Percentiles rank a stretch among this genome's conserved stretches.
phyloP scores from a whole-genome alignment of 768 basidiomycete species.

The Mycena alexandri region DNA sequence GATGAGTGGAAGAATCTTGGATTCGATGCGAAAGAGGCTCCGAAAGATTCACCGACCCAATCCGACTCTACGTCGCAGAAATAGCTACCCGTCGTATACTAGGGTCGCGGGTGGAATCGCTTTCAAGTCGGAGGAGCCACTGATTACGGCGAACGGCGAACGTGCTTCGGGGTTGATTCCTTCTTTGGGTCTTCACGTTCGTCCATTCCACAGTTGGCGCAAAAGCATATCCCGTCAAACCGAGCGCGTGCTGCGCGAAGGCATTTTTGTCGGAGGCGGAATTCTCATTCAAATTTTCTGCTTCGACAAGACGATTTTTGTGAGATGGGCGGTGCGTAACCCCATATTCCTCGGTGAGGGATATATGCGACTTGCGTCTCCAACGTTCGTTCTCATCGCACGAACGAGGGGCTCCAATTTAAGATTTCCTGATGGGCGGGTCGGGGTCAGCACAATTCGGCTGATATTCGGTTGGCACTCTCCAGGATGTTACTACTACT shows the following conservation, averaged over 20 bases:
- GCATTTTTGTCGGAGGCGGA: not conserved
- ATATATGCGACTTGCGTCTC: not conserved
- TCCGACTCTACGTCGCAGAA: slow-evolving; percentile 19
- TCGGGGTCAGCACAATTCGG: not conserved
- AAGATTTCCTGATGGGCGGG: slow-evolving; percentile 21
- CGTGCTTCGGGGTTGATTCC: slow-evolving; percentile 1
- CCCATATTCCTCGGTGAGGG: not conserved
- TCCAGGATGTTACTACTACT: slow-evolving; percentile 21
- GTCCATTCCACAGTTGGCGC: not conserved
- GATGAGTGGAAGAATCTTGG: slow-evolving; percentile 92
- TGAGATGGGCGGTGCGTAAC: not conserved
- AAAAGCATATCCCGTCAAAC: slow-evolving; percentile 1
- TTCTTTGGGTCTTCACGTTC: slow-evolving; percentile 23
- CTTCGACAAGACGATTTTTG: not conserved
- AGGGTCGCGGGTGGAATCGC: slow-evolving; percentile 3
- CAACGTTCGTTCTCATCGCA: slow-evolving; percentile 32
- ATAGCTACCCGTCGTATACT: slow-evolving; percentile 12
- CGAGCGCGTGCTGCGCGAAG: not conserved
- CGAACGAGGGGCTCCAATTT: slow-evolving; percentile 23
- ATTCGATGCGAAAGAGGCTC: slow-evolving; percentile 64
- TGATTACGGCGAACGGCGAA: slow-evolving; percentile 6
- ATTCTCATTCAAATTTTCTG: not conserved
- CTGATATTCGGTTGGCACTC: too few species aligned
- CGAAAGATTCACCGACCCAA: slow-evolving; percentile 37
- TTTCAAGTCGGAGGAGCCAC: not conserved